Conservation (phyloP, 2,329 filamentous ascomycete genomes). For the Alternaria metachromatica region DNA sequence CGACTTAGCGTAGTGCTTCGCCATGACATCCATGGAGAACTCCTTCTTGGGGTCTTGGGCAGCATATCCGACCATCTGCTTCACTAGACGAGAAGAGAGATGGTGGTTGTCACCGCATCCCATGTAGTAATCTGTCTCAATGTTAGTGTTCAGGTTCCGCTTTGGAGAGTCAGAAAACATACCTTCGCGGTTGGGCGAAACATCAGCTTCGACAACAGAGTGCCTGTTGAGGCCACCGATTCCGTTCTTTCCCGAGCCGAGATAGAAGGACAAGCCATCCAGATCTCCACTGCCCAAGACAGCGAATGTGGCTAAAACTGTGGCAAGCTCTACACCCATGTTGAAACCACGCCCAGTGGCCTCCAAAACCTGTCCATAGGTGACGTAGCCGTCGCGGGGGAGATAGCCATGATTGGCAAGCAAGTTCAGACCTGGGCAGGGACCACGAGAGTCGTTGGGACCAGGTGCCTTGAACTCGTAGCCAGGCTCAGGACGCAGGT, state of each 20-base stretch:
- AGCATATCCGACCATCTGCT: conserved; percentile 19
- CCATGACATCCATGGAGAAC: conserved; percentile 38
- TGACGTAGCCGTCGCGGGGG: conserved; percentile 51
- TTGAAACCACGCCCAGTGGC: conserved; percentile 29
- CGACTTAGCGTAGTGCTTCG: conserved; percentile 37
- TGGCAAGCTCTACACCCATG: conserved; percentile 36
- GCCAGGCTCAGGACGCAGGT: conserved; percentile 29
- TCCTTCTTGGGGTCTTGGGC: conserved; percentile 26
- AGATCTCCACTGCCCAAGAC: conserved; percentile 30
- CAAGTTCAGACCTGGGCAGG: conserved; percentile 61
- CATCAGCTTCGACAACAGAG: conserved; percentile 51
- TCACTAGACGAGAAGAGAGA: conserved; percentile 35
- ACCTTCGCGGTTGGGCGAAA: conserved; percentile 45
- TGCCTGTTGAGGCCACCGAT: conserved; percentile 44
- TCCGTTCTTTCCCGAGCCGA: conserved; percentile 26
- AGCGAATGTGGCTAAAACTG: conserved; percentile 39
- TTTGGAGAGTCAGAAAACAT: conserved; percentile 25
- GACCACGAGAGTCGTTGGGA: conserved; percentile 36
- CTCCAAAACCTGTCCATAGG: conserved; percentile 19
- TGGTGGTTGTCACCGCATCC: conserved; percentile 53
- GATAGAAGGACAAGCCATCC: conserved; percentile 26
- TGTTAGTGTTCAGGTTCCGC: conserved; percentile 31
- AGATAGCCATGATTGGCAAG: conserved; percentile 61
- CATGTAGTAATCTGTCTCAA: conserved; percentile 43
- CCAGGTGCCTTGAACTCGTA: conserved; percentile 25